Percentiles rank a stretch among this genome's conserved stretches.
Evolutionary conservation across 768 basidiomycete species (phyloP).

Genomic region (Boletus reticulatus): DNA sequence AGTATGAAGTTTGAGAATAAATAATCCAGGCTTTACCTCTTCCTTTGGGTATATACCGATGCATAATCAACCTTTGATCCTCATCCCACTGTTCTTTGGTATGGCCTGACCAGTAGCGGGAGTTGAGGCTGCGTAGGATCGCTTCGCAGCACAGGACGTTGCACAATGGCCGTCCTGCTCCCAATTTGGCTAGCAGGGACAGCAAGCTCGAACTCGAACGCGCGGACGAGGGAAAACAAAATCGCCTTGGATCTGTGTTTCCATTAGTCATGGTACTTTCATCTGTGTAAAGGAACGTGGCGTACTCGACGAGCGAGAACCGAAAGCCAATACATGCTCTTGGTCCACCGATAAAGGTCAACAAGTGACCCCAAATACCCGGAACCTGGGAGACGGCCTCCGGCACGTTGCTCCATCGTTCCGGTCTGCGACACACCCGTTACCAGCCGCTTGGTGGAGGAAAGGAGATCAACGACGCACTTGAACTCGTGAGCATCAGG

Average conservation of each 20-base stretch:
- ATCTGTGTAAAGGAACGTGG: not conserved
- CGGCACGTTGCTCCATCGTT: conserved; percentile 56
- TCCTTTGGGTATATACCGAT: too few relatives aligned
- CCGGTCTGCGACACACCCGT: conserved; percentile 43
- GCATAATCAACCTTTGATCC: not conserved
- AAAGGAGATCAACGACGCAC: conserved; percentile 28
- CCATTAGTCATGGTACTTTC: not conserved
- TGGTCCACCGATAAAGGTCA: conserved; percentile 65
- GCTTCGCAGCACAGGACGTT: conserved; percentile 42
- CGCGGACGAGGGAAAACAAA: conserved; percentile 48
- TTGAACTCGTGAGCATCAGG: conserved; percentile 61
- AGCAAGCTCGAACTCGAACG: conserved; percentile 52
- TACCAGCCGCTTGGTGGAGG: not conserved
- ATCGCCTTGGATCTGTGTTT: conserved; percentile 38
- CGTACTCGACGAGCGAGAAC: conserved; percentile 60
- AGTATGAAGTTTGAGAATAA: too few relatives aligned
- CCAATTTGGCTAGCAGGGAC: conserved; percentile 44
- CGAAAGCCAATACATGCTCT: conserved; percentile 66
- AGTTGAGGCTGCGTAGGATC: conserved; percentile 42
- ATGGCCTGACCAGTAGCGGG: conserved; percentile 34
- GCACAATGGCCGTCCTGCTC: conserved; percentile 32
- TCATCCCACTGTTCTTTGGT: not conserved
- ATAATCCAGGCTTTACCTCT: too few relatives aligned
- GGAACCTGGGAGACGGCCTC: conserved; percentile 46
- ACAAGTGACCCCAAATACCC: conserved; percentile 56